Conservation (phyloP, 768 basidiomycete genomes). For the Macrolepiota dolichaula region DNA sequence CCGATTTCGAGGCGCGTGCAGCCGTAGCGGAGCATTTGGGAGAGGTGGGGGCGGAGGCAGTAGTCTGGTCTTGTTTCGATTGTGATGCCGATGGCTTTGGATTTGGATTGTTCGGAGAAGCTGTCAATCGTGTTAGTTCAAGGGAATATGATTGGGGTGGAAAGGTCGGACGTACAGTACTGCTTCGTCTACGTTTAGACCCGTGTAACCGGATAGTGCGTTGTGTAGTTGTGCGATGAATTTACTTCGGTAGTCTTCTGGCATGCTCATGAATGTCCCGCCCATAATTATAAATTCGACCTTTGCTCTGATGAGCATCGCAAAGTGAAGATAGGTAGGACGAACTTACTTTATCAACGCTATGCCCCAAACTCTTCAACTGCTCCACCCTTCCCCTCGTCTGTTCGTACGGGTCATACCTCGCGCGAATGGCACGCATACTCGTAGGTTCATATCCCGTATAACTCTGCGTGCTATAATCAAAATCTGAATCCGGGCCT, state of each 20-base stretch:
- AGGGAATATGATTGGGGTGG: not conserved
- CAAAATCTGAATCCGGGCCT: constrained; percentile 98
- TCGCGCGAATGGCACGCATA: constrained; percentile 97
- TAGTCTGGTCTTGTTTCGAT: constrained; percentile 99
- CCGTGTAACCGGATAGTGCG: constrained; percentile 92
- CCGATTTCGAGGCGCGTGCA: constrained; percentile 98
- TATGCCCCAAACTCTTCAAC: constrained; percentile 92
- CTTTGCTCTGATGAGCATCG: constrained; percentile 28
- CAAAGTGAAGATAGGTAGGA: not conserved
- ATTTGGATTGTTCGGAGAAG: constrained; percentile 95
- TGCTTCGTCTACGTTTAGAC: constrained; percentile 91
- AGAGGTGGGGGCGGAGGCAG: constrained; percentile 93
- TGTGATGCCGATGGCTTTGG: constrained; percentile 98
- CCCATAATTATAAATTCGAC: constrained; percentile 96
- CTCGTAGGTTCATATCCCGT: constrained; percentile 97
- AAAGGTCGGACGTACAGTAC: constrained; percentile 52
- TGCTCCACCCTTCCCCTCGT: constrained; percentile 95
- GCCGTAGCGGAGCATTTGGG: constrained; percentile 98
- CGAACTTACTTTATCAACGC: constrained; percentile 82
- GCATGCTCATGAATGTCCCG: constrained; percentile 99
- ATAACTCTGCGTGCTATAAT: constrained; percentile 97
- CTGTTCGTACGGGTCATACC: constrained; percentile 96
- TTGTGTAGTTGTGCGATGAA: constrained; percentile 97
- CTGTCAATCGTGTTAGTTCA: constrained; percentile 30
- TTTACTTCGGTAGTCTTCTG: constrained; percentile 89